These are phyloP conservation scores for Nigrospora osmanthi DNA, from an alignment of 2,329 filamentous ascomycete species.

Conservation along the genomic window DNA sequence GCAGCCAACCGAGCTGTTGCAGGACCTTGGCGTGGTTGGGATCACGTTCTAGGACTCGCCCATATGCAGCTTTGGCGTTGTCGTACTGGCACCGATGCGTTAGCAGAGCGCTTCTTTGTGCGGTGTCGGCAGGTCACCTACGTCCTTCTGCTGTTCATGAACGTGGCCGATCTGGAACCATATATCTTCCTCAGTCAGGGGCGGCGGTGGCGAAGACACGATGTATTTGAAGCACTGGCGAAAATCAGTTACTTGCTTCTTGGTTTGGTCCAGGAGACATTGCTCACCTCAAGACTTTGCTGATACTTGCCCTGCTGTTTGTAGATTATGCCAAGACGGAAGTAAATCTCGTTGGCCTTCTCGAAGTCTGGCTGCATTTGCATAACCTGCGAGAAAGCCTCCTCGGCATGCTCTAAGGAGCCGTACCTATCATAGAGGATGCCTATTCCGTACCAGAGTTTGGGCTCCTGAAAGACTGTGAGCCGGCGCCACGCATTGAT, in stretches of 20 bases:
- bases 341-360: constrained; percentile 99
- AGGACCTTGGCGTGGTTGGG: constrained; percentile 96
- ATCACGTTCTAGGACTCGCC: constrained; percentile 86
- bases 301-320: constrained; percentile 94
- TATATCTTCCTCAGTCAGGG: constrained; percentile 93
- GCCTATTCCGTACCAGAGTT: constrained; percentile 97
- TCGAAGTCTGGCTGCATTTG: constrained; percentile 96
- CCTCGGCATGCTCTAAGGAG: constrained; percentile 92
- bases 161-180: constrained; percentile 99
- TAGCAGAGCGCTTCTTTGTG: constrained; percentile 7
- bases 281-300: constrained; percentile 78
- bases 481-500: constrained; percentile 4
- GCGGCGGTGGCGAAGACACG: constrained; percentile 82
- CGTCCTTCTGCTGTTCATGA: constrained; percentile 97
- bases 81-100: constrained; percentile 62
- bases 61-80: constrained; percentile 84
- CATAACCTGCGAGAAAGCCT: constrained; percentile 98
- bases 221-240: constrained; percentile 95
- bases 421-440: constrained; percentile 96
- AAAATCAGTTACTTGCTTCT: constrained; percentile 18
- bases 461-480: constrained; percentile 62
- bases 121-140: constrained; percentile 40
- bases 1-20: constrained; percentile 94
- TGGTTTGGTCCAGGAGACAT: background rate
- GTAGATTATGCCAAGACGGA: constrained; percentile 97